Evolutionary conservation across 225 moss, liverwort and hornwort genomes (phyloP).

Genomic region (Straminergon stramineum): DNA sequence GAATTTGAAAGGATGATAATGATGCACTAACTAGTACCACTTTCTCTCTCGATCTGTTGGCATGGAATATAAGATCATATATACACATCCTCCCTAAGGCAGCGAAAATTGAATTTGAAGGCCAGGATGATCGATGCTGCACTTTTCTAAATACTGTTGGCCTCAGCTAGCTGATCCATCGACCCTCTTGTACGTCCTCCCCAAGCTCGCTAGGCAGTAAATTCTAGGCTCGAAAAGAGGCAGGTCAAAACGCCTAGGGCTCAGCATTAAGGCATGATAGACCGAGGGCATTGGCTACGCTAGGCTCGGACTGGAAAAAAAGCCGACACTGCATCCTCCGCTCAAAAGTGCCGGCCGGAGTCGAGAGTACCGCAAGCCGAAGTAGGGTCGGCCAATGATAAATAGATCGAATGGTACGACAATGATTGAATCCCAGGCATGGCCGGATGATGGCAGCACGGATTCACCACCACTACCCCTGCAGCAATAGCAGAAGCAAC

Average conservation of each 20-base stretch:
- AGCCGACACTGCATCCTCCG: neutral
- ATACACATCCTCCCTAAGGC: neutral
- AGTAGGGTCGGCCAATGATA: slow-evolving; percentile 10
- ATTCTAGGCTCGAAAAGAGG: neutral
- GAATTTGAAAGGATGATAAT: neutral
- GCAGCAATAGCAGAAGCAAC: neutral
- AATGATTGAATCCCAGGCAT: neutral
- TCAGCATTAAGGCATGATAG: neutral
- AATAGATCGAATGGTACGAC: neutral
- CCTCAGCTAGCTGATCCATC: neutral
- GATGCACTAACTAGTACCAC: neutral
- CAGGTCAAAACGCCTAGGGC: neutral
- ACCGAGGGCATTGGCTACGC: neutral
- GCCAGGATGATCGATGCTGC: neutral
- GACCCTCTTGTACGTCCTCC: neutral
- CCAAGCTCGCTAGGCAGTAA: neutral
- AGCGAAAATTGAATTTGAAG: neutral
- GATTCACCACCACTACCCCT: neutral
- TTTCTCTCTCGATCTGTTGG: neutral
- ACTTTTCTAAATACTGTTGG: neutral
- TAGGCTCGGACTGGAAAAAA: neutral
- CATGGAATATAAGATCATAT: neutral
- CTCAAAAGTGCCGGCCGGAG: neutral
- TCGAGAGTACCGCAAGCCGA: neutral
- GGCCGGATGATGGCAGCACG: neutral